Evolutionary conservation across 1,284 basidiomycete species (phyloP).

Genomic region (Marasmius sp.): DNA sequence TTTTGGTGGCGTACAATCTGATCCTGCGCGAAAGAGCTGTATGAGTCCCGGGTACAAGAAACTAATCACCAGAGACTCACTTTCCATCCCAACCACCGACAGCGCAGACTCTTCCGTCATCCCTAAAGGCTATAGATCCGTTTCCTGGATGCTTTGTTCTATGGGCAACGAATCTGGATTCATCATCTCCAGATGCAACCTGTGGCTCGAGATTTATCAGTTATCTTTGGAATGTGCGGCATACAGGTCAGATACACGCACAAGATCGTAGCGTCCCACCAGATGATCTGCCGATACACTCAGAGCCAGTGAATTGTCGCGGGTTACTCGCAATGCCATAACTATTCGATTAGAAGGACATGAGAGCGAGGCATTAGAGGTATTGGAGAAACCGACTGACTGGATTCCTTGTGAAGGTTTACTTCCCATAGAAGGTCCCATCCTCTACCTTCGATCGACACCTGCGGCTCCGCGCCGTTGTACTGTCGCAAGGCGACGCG

Average conservation of each 20-base stretch:
- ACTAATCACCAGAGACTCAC: constrained; percentile 41
- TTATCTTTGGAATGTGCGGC: not conserved
- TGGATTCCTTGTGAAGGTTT: constrained; percentile 77
- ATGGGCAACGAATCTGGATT: constrained; percentile 29
- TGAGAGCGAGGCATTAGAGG: not conserved
- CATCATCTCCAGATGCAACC: constrained; percentile 17
- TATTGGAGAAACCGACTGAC: constrained; percentile 40
- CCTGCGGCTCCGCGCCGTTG: constrained; percentile 33
- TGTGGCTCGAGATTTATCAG: not conserved
- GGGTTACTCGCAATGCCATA: constrained; percentile 80
- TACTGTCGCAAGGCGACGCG: constrained; percentile 66
- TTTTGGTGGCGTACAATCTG: constrained; percentile 75
- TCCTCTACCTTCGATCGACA: constrained; percentile 68
- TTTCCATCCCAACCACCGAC: constrained; percentile 89
- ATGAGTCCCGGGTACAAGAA: not conserved
- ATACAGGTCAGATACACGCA: constrained; percentile 35
- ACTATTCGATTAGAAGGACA: constrained; percentile 43
- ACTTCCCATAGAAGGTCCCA: constrained; percentile 74
- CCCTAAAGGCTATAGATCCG: constrained; percentile 68
- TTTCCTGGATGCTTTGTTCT: constrained; percentile 83
- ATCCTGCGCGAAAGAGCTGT: constrained; percentile 46
- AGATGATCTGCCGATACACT: constrained; percentile 86
- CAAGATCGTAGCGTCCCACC: constrained; percentile 66
- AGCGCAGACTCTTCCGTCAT: constrained; percentile 75
- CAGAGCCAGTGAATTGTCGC: constrained; percentile 59